phyloP scores from a whole-genome alignment of 2,329 filamentous ascomycete genomes.

The Diaporthe capsici region DNA sequence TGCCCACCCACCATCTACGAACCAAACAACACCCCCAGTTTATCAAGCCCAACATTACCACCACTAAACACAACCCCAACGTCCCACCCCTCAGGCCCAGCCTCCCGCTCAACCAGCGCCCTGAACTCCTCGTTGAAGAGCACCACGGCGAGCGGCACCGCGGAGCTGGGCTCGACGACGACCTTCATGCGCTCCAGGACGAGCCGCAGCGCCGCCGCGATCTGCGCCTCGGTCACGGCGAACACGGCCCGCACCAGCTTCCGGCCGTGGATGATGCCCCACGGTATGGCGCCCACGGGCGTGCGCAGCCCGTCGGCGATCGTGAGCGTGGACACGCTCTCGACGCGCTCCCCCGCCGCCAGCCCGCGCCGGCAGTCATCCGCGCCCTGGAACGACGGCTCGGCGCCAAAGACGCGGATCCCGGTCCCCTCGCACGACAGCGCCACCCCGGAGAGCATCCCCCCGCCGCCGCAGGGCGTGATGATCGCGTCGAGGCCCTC shows the following conservation, averaged over 20 bases:
- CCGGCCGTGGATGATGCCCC: slow-evolving; percentile 80
- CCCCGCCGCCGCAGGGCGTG: slow-evolving; percentile 88
- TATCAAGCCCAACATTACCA: slow-evolving; percentile 71
- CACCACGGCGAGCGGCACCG: slow-evolving; percentile 85
- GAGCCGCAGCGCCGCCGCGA: slow-evolving; percentile 80
- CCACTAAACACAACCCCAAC: slow-evolving; percentile 72
- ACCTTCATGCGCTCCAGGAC: slow-evolving; percentile 92
- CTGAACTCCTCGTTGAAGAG: slow-evolving; percentile 91
- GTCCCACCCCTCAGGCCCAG: slow-evolving; percentile 81
- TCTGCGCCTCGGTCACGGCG: slow-evolving; percentile 85
- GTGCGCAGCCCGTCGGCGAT: slow-evolving; percentile 92
- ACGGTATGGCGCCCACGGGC: slow-evolving; percentile 82
- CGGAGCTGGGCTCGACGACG: slow-evolving; percentile 89
- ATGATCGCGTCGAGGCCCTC: slow-evolving; percentile 78
- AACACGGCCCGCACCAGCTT: slow-evolving; percentile 79
- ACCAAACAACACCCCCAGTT: slow-evolving; percentile 65
- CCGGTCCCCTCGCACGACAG: slow-evolving; percentile 80
- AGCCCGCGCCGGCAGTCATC: slow-evolving; percentile 86
- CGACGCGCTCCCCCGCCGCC: slow-evolving; percentile 73
- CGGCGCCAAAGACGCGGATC: slow-evolving; percentile 86
- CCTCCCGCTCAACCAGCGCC: slow-evolving; percentile 76
- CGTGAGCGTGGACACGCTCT: slow-evolving; percentile 80
- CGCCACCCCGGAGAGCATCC: slow-evolving; percentile 87
- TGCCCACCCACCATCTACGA: neutral
- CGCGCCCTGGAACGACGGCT: slow-evolving; percentile 85